These are phyloP conservation scores for Teratosphaeria destructans DNA, from an alignment of 2,329 filamentous ascomycete genomes.

Conservation along the genomic window DNA sequence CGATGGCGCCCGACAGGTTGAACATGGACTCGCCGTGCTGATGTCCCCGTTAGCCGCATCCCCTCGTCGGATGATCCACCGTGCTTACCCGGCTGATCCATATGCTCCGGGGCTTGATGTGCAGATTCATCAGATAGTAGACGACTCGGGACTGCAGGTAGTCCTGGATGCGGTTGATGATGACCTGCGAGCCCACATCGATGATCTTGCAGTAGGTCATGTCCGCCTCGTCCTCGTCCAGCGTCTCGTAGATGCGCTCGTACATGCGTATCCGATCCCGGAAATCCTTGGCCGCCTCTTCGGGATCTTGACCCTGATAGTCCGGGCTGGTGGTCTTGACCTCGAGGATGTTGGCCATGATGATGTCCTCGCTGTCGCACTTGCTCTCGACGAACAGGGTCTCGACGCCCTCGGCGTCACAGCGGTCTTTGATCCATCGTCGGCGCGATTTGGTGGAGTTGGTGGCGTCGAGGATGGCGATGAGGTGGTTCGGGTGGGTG, in stretches of 20 bases:
- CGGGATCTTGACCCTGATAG: conserved; percentile 88
- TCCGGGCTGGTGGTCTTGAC: conserved; percentile 96
- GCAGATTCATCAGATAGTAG: conserved; percentile 97
- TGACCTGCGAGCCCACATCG: conserved; percentile 88
- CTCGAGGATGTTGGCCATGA: conserved; percentile 88
- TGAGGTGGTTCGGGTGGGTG: conserved; percentile 60
- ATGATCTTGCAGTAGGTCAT: conserved; percentile 96
- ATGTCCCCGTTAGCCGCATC: not conserved
- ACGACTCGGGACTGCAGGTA: conserved; percentile 94
- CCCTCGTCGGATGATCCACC: no score
- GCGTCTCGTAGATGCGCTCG: conserved; percentile 90
- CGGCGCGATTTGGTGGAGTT: conserved; percentile 88
- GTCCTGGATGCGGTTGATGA: conserved; percentile 95
- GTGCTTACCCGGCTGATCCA: conserved; percentile 65
- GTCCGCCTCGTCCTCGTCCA: conserved; percentile 77
- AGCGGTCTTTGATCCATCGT: conserved; percentile 80
- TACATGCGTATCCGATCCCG: conserved; percentile 91
- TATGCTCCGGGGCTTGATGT: conserved; percentile 91
- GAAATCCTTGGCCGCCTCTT: conserved; percentile 83
- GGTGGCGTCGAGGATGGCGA: conserved; percentile 91
- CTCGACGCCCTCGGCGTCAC: conserved; percentile 62
- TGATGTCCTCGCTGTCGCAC: conserved; percentile 88
- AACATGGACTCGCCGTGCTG: conserved; percentile 91
- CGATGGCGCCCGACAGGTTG: conserved; percentile 84
- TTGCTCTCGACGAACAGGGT: conserved; percentile 95